Evolutionary conservation across 148 eudicot genomes (phyloP).

Genomic region (Cornus florida): DNA sequence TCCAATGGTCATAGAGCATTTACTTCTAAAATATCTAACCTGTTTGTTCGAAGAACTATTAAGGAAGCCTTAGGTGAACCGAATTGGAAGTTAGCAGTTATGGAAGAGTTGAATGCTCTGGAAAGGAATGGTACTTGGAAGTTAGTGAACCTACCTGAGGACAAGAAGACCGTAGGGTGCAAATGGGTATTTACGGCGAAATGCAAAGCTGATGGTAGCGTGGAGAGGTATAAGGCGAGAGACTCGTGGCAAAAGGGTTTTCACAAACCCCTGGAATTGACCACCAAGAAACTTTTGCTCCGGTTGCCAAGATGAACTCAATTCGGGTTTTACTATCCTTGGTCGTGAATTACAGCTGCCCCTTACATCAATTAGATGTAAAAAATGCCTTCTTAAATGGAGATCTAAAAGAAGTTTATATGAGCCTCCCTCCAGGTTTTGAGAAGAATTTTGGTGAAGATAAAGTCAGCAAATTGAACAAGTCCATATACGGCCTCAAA

Average conservation of each 20-base stretch:
- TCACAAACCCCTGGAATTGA: not conserved
- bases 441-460: not conserved
- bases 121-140: constrained; percentile 1
- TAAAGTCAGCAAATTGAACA: not conserved
- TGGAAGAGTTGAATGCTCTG: constrained; percentile 14
- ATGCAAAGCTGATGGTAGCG: not conserved
- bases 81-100: not conserved
- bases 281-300: constrained; percentile 1
- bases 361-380: not conserved
- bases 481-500: not conserved
- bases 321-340: not conserved
- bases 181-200: constrained; percentile 3
- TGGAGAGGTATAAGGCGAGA: not conserved
- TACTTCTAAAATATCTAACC: not conserved
- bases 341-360: not conserved
- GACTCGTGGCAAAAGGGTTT: not conserved
- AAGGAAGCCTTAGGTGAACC: not conserved
- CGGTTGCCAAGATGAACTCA: not conserved
- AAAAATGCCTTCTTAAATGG: not conserved
- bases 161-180: constrained; percentile 7
- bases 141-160: not conserved
- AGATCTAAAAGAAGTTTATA: not conserved
- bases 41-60: constrained; percentile 2
- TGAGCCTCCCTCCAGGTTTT: not conserved
- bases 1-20: not conserved